Conservation (phyloP, 108 stramenopile genomes). For the Aureococcus anophagefferens region DNA sequence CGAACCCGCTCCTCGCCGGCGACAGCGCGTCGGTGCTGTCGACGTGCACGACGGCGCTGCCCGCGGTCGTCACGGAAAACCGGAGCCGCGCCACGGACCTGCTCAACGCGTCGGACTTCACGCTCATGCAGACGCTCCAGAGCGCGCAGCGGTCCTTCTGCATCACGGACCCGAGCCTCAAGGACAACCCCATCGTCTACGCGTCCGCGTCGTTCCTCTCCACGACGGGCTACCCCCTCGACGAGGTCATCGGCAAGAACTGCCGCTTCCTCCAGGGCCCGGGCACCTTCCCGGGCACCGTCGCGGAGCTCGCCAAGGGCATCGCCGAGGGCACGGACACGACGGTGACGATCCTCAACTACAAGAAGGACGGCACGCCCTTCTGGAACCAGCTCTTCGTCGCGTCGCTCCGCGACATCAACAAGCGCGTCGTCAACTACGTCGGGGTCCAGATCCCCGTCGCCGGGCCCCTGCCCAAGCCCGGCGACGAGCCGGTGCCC, state of each 20-base stretch:
- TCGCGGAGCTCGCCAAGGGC: slow-evolving; percentile 64
- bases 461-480: slow-evolving; percentile 29
- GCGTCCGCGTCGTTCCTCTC: slow-evolving; percentile 69
- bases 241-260: slow-evolving; percentile 82
- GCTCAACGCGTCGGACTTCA: slow-evolving; percentile 73
- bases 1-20: slow-evolving; percentile 37
- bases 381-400: slow-evolving; percentile 98
- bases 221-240: slow-evolving; percentile 84
- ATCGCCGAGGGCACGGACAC: slow-evolving; percentile 67
- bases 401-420: slow-evolving; percentile 83
- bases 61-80: slow-evolving; percentile 43
- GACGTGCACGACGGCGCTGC: slow-evolving; percentile 55
- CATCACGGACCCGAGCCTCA: slow-evolving; percentile 86
- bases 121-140: slow-evolving; percentile 73
- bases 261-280: slow-evolving; percentile 89
- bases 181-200: slow-evolving; percentile 89
- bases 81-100: slow-evolving; percentile 29
- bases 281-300: slow-evolving; percentile 67
- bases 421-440: slow-evolving; percentile 83
- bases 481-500: too few relatives aligned
- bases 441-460: slow-evolving; percentile 86
- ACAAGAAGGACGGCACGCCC: slow-evolving; percentile 87
- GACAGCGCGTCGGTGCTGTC: slow-evolving; percentile 41
- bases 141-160: slow-evolving; percentile 83
- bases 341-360: slow-evolving; percentile 83